Conservation (phyloP, 495 filamentous ascomycete genomes). For the Letharia lupina region DNA sequence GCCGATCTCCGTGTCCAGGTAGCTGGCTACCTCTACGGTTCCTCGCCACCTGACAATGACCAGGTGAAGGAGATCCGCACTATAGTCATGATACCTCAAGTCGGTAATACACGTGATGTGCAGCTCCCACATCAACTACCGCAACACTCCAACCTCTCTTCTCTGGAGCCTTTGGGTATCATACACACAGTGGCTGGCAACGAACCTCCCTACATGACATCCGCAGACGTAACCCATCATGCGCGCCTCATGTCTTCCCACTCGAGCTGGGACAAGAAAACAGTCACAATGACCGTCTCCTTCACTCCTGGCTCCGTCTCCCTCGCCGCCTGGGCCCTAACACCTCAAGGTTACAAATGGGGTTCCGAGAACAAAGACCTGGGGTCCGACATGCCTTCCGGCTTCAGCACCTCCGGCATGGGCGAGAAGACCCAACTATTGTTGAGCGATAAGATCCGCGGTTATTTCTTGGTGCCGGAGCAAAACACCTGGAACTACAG, state of each 20-base stretch:
- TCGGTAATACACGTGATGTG: constrained; percentile 85
- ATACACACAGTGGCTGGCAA: constrained; percentile 95
- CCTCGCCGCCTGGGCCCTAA: constrained; percentile 84
- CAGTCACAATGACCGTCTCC: constrained; percentile 88
- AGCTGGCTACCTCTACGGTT: constrained; percentile 90
- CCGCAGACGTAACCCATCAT: constrained; percentile 88
- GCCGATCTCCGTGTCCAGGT: constrained; percentile 96
- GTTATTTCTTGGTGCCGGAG: constrained; percentile 93
- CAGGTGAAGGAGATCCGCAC: constrained; percentile 94
- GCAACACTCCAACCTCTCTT: constrained; percentile 83
- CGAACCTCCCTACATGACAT: constrained; percentile 92
- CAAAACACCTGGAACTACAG: constrained; percentile 91
- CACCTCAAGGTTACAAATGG: constrained; percentile 91
- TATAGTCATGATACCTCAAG: constrained; percentile 96
- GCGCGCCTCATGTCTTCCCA: constrained; percentile 79
- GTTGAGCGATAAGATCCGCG: constrained; percentile 82
- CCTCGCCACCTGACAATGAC: constrained; percentile 85
- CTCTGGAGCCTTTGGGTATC: constrained; percentile 84
- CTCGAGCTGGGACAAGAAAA: constrained; percentile 85
- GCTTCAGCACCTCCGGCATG: constrained; percentile 77
- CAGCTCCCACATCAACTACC: constrained; percentile 88
- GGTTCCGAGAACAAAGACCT: constrained; percentile 92
- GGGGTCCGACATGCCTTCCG: constrained; percentile 82
- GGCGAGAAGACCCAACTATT: constrained; percentile 92
- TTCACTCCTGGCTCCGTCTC: constrained; percentile 99